Evolutionary conservation across 1,284 basidiomycete species (phyloP), one percentile per base, ranked within the genome.

Genomic region (Heterobasidion occidentale): DNA sequence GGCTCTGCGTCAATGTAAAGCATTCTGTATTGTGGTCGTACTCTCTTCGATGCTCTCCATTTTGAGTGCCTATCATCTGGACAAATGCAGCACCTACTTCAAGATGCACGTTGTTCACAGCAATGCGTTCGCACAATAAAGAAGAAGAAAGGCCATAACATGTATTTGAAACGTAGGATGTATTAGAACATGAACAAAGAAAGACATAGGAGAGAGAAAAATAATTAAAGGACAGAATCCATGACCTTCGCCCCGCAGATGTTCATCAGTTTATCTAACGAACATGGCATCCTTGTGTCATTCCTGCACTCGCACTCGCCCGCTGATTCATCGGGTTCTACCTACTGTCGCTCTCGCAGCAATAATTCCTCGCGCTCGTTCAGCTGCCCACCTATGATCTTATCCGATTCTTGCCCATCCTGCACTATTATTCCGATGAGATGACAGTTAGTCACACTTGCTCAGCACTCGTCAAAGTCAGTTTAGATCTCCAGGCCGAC

Each of bases 401-500:
- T 42, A n/a, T 42, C 38, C n/a, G 38, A 42, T 42, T n/a, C n/a
- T 42, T n/a, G 38, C 38, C 38, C 38, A 42, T 42, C 38, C 38
- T 11, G 38, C 2, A 42, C 11, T n/a, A 8, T 42, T 42, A n/a
- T 42, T n/a, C 11, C n/a, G 38, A 11, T 42, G 5, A 11, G 38
- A 11, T 42, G n/a, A 7, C 38, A 42, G n/a, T n/a, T 7, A 42
- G n/a, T 42, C 38, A 42, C 38, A 42, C 11, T 42, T 42, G 38
- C 38, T n/a, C 38, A 42, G 11, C 7, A 42, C 38, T 42, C 38
- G n/a, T 12, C n/a, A 42, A 42, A n/a, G n/a, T 9, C 38, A 12
- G 11, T 6, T 42, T 60, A 60, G 17, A 91, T 81, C 64, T 90
- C 88, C 69, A 91, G 73, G 52, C 88, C 88, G 56, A 91, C 86